Base-by-base conservation (phyloP, 805 yeast species). In the Candida anglica region DNA sequence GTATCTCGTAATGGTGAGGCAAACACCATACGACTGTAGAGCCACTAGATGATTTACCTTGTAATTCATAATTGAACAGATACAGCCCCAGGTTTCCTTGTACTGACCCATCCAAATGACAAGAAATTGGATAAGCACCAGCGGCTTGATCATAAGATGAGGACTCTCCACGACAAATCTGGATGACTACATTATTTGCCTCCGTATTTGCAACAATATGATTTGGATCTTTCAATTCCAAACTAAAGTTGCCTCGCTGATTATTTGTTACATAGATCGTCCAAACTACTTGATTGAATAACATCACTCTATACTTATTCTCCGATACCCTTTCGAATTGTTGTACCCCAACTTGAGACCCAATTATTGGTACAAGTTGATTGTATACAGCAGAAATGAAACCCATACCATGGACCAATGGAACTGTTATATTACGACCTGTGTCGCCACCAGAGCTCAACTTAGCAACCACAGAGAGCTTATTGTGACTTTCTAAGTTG, bases 391-490 rank as follows among this genome's bases (percentile, higher is more conserved):
- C 87, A 13, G 95, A 81, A 11, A 85, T 71, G 39, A 82, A 77
- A 1, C 95, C 95, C 75, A 71, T 71, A 21, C 97, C 96, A 52
- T 82, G 88, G 4, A 80, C 82, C 29, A 84, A 49, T 2, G 89
- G 88, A 18, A 71, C 46, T n/a, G 57, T 52, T 25, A 77, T 48
- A 15, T 19, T 18, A 13, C 52, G 60, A n/a, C n/a, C n/a, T n/a
- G n/a, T n/a, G n/a, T n/a, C n/a, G 19, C 73, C 74, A 11, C 48
- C 36, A n/a, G n/a, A n/a, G n/a, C n/a, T n/a, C 78, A 78, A 44
- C 22, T 44, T 41, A 2, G 68, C 48, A 15, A 46, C 46, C 11
- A 60, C 59, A 2, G 68, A 56, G 32, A 64, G 38, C 38, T 65
- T 65, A 4, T 46, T 35, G 38, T 58, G 63, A 15, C 55, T 42